phyloP scores from a whole-genome alignment of 345 rosid species.

The Arabidopsis suecica region DNA sequence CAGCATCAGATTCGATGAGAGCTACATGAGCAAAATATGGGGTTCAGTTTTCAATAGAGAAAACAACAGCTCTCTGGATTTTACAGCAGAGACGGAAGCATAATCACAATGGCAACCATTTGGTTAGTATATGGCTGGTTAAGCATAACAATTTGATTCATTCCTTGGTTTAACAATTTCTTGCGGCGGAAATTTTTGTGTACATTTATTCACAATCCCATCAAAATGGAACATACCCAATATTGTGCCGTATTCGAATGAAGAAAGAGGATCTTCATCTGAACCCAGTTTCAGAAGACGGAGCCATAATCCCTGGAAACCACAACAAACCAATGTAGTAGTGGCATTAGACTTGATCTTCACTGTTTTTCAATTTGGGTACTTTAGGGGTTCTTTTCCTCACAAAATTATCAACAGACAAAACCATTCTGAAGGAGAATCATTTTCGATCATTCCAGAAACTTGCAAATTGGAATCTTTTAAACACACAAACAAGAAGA shows the following conservation, averaged over 20 bases:
- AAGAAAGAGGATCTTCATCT: conserved; percentile 96
- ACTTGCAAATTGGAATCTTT: conserved; percentile 24
- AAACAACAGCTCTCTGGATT: conserved; percentile 31
- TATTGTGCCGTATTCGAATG: conserved; percentile 98
- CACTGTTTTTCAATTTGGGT: conserved; percentile 9
- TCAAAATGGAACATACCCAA: conserved; percentile 64
- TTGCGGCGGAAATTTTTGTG: not conserved
- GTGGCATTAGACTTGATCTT: conserved; percentile 24
- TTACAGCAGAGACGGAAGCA: conserved; percentile 18
- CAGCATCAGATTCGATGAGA: conserved; percentile 97
- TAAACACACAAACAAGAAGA: conserved; percentile 21
- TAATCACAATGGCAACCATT: conserved; percentile 14
- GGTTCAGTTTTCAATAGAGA: conserved; percentile 35
- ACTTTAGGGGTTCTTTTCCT: conserved; percentile 23
- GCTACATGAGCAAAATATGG: conserved; percentile 62
- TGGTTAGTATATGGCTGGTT: conserved; percentile 26
- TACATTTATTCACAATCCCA: conserved; percentile 23
- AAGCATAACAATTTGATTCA: conserved; percentile 19
- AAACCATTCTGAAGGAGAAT: conserved; percentile 2
- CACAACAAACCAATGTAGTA: conserved; percentile 32
- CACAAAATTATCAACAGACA: conserved; percentile 15
- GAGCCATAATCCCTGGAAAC: conserved; percentile 86
- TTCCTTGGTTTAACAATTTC: conserved; percentile 11
- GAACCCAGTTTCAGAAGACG: conserved; percentile 92
- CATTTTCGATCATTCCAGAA: conserved; percentile 19